Evolutionary conservation across 345 rosid genomes (phyloP), one percentile per base, ranked within the genome.

Genomic region (Raphanus raphanistrum): DNA sequence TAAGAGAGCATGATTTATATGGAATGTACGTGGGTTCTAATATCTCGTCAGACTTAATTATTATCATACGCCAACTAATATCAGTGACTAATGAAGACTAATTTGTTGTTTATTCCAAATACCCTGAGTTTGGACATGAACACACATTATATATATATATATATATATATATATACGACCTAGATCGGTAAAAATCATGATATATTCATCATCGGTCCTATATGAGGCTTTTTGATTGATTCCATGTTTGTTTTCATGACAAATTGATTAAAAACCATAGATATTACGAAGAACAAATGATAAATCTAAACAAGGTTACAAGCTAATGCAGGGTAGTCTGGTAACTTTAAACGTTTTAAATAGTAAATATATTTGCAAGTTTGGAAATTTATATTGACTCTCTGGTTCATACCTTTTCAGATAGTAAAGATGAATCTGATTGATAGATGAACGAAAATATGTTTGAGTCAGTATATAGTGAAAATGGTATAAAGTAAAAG

Each of bases 11-110:
- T 67, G 74, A 17, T 26, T n/a, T 13, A 11, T 52, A 35, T 62
- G 16, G 66, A 79, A 68, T 58, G 74, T 79, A 67, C 82, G 74
- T 79, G 65, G 74, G 45, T 59, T 67, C 66, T 77, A 8, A 70
- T 38, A 52, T 45, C 57, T 64, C 55, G n/a, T 2, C 57, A 52
- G 33, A 35, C 70, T 35, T 25, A 76, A 15, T 31, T 64, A 54
- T 61, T 29, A 35, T 62, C 75, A 35, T 27, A 71, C 60, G 71
- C 59, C 71, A 71, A 41, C 54, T 70, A 41, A 43, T 41, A 43
- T 77, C 60, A 35, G 15, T 16, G 15, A 63, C 15, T 50, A 61
- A 28, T 25, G n/a, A 11, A 35, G 15, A 64, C 38, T 15, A 9
- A 21, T 8, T 48, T 43, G 35, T 48, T 35, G 7, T 59, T 8